Evolutionary conservation across 805 yeast species (phyloP).

Genomic region (Schwanniomyces polymorphus): DNA sequence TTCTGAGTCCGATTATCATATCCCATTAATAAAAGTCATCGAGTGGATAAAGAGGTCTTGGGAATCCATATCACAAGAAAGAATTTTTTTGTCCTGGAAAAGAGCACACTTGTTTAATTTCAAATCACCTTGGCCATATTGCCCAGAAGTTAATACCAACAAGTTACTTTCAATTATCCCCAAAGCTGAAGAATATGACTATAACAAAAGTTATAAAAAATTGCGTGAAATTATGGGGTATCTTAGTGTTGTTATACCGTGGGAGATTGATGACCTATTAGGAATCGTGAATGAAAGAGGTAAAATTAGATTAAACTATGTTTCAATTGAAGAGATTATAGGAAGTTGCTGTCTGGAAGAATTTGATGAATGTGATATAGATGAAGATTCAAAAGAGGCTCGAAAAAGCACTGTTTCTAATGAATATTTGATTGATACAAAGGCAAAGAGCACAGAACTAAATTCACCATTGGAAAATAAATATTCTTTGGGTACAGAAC

Average conservation of each 20-base stretch:
- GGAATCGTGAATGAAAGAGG: constrained; percentile 49
- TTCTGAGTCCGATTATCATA: constrained; percentile 40
- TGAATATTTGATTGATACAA: neutral
- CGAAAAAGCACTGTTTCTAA: neutral
- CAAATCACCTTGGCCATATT: constrained; percentile 26
- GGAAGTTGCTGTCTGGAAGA: constrained; percentile 57
- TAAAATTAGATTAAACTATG: constrained; percentile 45
- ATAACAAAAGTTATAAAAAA: constrained; percentile 37
- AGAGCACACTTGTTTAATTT: constrained; percentile 33
- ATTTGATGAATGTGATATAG: neutral
- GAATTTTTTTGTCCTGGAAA: constrained; percentile 34
- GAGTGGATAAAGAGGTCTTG: constrained; percentile 60
- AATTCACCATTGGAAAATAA: neutral
- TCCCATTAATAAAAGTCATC: constrained; percentile 56
- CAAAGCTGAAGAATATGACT: constrained; percentile 12
- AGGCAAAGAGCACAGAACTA: neutral
- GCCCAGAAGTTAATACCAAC: constrained; percentile 11
- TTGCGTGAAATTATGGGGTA: constrained; percentile 45
- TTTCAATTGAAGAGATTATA: constrained; percentile 61
- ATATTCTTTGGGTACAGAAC: neutral
- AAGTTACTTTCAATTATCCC: constrained; percentile 10
- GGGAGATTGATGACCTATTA: constrained; percentile 57
- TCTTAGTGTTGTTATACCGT: constrained; percentile 52
- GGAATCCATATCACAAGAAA: constrained; percentile 40
- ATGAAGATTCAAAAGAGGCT: neutral